Conservation (phyloP, 208 protist genomes). For the Tetramitus jugosus region DNA sequence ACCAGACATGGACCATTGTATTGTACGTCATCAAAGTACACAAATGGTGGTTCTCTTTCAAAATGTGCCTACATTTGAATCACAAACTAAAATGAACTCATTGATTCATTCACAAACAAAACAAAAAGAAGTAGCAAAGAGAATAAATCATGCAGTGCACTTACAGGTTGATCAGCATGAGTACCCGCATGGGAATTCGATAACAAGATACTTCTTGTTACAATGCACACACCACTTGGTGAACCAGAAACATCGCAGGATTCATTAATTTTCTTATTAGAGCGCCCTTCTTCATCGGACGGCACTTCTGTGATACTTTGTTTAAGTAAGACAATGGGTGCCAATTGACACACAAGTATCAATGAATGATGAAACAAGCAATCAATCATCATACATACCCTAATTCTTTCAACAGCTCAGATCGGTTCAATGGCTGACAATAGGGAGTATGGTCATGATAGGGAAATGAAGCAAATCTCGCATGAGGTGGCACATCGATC, state of each 20-base stretch:
- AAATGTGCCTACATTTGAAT: too few relatives aligned
- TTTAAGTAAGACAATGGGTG: too few relatives aligned
- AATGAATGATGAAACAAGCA: too few relatives aligned
- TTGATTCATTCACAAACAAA: too few relatives aligned
- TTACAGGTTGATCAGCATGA: constrained; percentile 62
- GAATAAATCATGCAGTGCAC: too few relatives aligned
- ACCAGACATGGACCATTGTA: constrained; percentile 56
- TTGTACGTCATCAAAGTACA: constrained; percentile 43
- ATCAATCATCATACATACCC: too few relatives aligned
- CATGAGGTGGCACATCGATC: too few relatives aligned
- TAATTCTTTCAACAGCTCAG: background rate
- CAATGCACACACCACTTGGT: constrained; percentile 45
- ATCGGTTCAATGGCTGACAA: background rate
- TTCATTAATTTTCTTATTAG: background rate
- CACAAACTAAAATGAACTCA: too few relatives aligned
- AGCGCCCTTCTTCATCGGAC: background rate
- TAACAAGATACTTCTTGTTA: constrained; percentile 49
- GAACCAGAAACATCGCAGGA: constrained; percentile 39
- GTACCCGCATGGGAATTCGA: constrained; percentile 62
- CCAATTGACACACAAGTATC: too few relatives aligned
- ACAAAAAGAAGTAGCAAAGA: too few relatives aligned
- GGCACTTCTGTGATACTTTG: background rate
- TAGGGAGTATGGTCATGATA: constrained; percentile 17
- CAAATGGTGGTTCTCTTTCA: constrained; percentile 35
- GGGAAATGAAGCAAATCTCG: constrained; percentile 10